phyloP scores from a whole-genome alignment of 768 basidiomycete species.

The Termitomyces sp. region DNA sequence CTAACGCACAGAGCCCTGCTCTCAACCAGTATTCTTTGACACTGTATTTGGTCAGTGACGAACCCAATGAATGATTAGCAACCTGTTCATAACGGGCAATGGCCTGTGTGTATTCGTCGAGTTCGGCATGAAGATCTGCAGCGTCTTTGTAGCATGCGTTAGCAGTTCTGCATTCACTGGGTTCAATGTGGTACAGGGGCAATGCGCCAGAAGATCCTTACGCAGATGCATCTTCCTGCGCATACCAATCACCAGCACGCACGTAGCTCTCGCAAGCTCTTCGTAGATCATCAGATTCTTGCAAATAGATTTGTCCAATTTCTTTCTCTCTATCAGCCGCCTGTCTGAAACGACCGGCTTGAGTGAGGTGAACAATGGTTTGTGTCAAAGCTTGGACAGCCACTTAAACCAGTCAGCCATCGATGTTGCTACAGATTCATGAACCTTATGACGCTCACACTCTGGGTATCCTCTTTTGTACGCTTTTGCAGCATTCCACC shows the following conservation, averaged over 20 bases:
- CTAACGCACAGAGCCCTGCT: conserved; percentile 82
- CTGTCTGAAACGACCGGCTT: conserved; percentile 89
- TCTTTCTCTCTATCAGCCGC: conserved; percentile 98
- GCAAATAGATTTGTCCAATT: conserved; percentile 90
- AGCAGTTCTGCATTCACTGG: conserved; percentile 60
- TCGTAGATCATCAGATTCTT: conserved; percentile 70
- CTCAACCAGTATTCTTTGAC: conserved; percentile 98
- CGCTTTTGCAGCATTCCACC: conserved; percentile 97
- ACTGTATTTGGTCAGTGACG: conserved; percentile 91
- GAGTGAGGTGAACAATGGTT: conserved; percentile 78
- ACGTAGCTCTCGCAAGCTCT: conserved; percentile 90
- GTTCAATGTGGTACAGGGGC: neutral
- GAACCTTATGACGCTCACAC: conserved; percentile 40
- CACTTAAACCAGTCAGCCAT: conserved; percentile 41
- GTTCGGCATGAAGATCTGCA: conserved; percentile 87
- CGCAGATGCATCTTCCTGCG: conserved; percentile 96
- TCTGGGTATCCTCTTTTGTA: conserved; percentile 88
- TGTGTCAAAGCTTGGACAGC: conserved; percentile 83
- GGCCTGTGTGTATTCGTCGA: conserved; percentile 81
- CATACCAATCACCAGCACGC: conserved; percentile 94
- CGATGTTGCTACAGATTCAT: neutral
- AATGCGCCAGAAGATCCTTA: conserved; percentile 31
- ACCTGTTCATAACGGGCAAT: conserved; percentile 89
- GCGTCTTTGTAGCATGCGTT: conserved; percentile 96
- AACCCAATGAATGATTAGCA: conserved; percentile 73